phyloP scores from a whole-genome alignment of 2,329 filamentous ascomycete genomes.

The Apiospora marii region DNA sequence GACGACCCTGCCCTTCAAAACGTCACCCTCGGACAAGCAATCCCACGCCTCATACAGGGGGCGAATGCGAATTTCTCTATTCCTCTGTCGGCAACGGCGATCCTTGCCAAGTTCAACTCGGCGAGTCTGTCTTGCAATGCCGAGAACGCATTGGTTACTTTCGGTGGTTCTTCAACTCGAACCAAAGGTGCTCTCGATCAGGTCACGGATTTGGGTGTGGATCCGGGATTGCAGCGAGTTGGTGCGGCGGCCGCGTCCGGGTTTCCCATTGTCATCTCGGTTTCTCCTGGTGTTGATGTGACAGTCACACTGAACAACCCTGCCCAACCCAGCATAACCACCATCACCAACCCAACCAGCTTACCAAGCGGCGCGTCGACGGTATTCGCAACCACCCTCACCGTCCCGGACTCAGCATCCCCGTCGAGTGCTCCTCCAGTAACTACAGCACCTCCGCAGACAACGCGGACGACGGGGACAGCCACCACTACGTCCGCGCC shows the following conservation, averaged over 20 bases:
- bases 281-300: constrained; percentile 42
- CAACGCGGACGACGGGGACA: constrained; percentile 34
- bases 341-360: constrained; percentile 31
- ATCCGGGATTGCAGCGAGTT: constrained; percentile 32
- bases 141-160: constrained; percentile 88
- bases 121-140: constrained; percentile 80
- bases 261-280: constrained; percentile 44
- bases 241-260: constrained; percentile 29
- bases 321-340: constrained; percentile 26
- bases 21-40: constrained; percentile 81
- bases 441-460: constrained; percentile 8
- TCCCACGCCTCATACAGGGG: constrained; percentile 75
- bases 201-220: constrained; percentile 35
- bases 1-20: constrained; percentile 58
- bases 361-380: constrained; percentile 31
- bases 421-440: background rate
- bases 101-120: constrained; percentile 79
- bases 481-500: constrained; percentile 36
- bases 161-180: constrained; percentile 60
- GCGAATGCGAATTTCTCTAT: constrained; percentile 77
- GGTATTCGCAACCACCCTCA: constrained; percentile 3
- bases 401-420: background rate
- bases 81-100: constrained; percentile 71
- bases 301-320: constrained; percentile 43
- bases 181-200: constrained; percentile 39